Conservation (phyloP, 345 rosid species). For the Streptanthus diversifolius region DNA sequence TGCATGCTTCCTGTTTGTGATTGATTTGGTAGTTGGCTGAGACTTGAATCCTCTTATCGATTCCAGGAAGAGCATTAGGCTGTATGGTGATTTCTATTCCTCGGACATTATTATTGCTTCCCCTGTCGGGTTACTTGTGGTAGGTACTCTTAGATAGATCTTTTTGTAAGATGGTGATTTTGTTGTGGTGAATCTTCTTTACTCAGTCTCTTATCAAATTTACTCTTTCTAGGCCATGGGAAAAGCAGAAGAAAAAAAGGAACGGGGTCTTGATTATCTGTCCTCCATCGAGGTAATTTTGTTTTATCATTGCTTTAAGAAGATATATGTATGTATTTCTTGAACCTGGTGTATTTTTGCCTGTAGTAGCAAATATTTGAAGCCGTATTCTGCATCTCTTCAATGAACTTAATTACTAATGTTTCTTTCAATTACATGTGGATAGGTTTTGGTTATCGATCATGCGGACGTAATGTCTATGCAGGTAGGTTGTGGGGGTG, state of each 20-base stretch:
- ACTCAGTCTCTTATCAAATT: slow-evolving; percentile 3
- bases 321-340: no score
- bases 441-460: slow-evolving; percentile 79
- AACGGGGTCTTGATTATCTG: slow-evolving; percentile 66
- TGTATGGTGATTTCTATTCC: slow-evolving; percentile 73
- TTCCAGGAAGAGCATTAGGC: slow-evolving; percentile 69
- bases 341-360: no score
- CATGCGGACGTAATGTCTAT: slow-evolving; percentile 82
- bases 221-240: slow-evolving; percentile 57
- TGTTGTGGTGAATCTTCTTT: not conserved
- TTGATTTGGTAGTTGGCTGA: not conserved
- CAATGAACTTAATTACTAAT: slow-evolving; percentile 3
- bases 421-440: not conserved
- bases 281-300: slow-evolving; percentile 77
- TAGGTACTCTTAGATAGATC: slow-evolving; percentile 32
- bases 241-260: slow-evolving; percentile 51
- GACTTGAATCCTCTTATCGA: not conserved
- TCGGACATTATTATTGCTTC: slow-evolving; percentile 89
- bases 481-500: slow-evolving; percentile 53
- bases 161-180: not conserved
- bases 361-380: no score
- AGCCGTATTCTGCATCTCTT: not conserved
- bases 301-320: slow-evolving; percentile 12
- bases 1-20: slow-evolving; percentile 3
- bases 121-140: slow-evolving; percentile 55